Conservation (phyloP, 2,329 filamentous ascomycete genomes). For the Aspergillus puulaauensis region DNA sequence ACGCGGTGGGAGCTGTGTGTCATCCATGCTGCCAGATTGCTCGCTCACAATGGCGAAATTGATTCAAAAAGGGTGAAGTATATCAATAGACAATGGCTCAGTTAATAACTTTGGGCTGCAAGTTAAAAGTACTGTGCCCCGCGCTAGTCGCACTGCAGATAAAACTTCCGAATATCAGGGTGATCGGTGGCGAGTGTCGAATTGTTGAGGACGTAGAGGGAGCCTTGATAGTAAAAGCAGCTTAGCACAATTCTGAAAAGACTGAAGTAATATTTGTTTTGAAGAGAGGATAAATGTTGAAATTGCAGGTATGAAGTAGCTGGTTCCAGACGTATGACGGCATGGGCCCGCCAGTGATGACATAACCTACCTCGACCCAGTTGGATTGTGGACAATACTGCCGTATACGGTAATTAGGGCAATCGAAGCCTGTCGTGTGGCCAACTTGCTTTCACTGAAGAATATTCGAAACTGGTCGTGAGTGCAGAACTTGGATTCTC, state of each 20-base stretch:
- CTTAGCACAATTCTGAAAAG: not conserved
- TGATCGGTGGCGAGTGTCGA: not conserved
- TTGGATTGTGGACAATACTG: not conserved
- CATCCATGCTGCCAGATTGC: conserved; percentile 3
- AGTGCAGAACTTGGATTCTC: not conserved
- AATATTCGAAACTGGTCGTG: not conserved
- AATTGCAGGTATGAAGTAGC: conserved; percentile 2
- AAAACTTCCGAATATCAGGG: not conserved
- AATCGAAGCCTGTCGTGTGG: not conserved
- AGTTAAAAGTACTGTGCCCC: not conserved
- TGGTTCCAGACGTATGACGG: conserved; percentile 1
- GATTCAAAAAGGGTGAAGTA: not conserved
- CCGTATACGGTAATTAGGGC: not conserved
- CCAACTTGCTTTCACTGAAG: not conserved
- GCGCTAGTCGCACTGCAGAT: not conserved
- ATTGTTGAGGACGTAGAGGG: not conserved
- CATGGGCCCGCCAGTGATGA: conserved; percentile 9
- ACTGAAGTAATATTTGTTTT: not conserved
- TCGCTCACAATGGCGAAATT: not conserved
- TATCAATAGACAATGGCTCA: not conserved
- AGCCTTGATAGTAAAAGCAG: not conserved
- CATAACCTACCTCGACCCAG: conserved; percentile 2
- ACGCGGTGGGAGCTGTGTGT: conserved; percentile 10
- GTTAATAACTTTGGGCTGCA: not conserved
- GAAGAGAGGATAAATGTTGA: not conserved